Conservation (phyloP, 1,284 basidiomycete species). For the Apiotrichum sp. region DNA sequence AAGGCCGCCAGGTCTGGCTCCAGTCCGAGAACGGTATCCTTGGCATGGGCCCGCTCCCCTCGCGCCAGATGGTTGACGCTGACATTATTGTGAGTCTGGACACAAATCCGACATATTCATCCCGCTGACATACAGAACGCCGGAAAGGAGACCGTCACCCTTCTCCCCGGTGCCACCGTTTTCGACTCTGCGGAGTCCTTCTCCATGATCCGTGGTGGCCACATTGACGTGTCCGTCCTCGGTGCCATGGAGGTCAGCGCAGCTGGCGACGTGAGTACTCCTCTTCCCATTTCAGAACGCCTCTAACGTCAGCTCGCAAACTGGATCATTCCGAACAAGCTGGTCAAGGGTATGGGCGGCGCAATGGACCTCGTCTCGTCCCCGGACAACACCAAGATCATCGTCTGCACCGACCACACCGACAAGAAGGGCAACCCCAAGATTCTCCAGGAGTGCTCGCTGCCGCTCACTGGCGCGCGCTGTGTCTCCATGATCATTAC, state of each 20-base stretch:
- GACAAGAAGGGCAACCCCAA: slow-evolving; percentile 87
- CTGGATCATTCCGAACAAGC: slow-evolving; percentile 94
- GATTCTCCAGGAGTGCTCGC: slow-evolving; percentile 71
- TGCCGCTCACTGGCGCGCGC: slow-evolving; percentile 81
- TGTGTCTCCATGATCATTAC: slow-evolving; percentile 88
- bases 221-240: slow-evolving; percentile 86
- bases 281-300: no score
- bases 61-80: slow-evolving; percentile 76
- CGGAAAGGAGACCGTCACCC: slow-evolving; percentile 89
- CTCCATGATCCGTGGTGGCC: slow-evolving; percentile 89
- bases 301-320: slow-evolving; percentile 92
- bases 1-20: slow-evolving; percentile 75
- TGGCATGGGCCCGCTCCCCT: slow-evolving; percentile 92
- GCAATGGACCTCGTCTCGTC: slow-evolving; percentile 95
- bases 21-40: slow-evolving; percentile 91
- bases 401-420: slow-evolving; percentile 16
- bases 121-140: slow-evolving; percentile 55
- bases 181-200: slow-evolving; percentile 91
- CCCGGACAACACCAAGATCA: slow-evolving; percentile 68
- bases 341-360: slow-evolving; percentile 86
- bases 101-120: no score
- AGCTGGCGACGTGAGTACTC: no score
- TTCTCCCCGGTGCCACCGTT: slow-evolving; percentile 78
- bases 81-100: slow-evolving; percentile 60
- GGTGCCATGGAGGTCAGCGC: no score